Percentiles rank a stretch among this genome's conserved stretches.
These are phyloP conservation scores for Xylariaceae sp. DNA, from an alignment of 2,329 filamentous ascomycete genomes.

Conservation along the genomic window DNA sequence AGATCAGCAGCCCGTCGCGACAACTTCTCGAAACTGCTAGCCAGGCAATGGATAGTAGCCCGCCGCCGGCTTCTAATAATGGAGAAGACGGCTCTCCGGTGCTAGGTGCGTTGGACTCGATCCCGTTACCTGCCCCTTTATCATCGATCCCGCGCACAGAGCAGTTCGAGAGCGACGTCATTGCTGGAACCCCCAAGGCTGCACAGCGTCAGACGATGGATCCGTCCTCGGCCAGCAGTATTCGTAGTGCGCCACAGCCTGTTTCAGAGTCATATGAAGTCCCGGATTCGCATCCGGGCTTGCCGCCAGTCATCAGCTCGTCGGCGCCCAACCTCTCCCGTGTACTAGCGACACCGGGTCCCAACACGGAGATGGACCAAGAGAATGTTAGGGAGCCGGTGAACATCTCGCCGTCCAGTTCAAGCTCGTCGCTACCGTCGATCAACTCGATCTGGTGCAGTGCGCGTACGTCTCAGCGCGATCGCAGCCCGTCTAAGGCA, in stretches of 20 bases:
- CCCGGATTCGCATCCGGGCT: not conserved
- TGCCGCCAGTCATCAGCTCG: not conserved
- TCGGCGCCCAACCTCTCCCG: constrained; percentile 1
- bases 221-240: constrained; percentile 36
- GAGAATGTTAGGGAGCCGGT: not conserved
- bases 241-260: constrained; percentile 46
- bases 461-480: constrained; percentile 35
- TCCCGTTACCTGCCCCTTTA: constrained; percentile 4
- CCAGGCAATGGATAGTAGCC: constrained; percentile 16
- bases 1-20: constrained; percentile 30
- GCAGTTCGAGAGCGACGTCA: constrained; percentile 19
- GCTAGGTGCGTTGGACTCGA: constrained; percentile 13
- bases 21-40: constrained; percentile 28
- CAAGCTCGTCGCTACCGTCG: constrained; percentile 24
- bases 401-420: constrained; percentile 13
- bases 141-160: constrained; percentile 9
- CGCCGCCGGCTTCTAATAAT: constrained; percentile 5
- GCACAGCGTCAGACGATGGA: constrained; percentile 31
- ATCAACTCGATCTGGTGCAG: constrained; percentile 38
- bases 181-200: constrained; percentile 26
- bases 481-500: constrained; percentile 33
- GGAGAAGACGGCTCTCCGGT: constrained; percentile 16
- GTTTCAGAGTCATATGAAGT: constrained; percentile 33
- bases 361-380: not conserved
- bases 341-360: constrained; percentile 14